A percentile compares a stretch with the other conserved stretches of the same genome.
Evolutionary conservation across 169 alveolate species (phyloP).

Genomic region (Perkinsus olseni): DNA sequence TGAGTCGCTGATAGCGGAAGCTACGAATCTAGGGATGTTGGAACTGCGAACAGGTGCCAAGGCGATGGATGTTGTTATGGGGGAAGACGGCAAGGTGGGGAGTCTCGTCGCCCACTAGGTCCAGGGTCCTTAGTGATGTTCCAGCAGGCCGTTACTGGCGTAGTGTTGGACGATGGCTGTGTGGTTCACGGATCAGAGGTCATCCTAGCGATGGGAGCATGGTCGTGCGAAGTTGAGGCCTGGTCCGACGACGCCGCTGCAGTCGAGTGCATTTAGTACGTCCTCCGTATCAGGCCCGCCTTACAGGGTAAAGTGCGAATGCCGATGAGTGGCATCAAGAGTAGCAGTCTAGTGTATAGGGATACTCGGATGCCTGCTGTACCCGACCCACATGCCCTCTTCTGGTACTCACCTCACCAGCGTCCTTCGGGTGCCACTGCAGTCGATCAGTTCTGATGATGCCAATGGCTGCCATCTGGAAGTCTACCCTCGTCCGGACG

Average conservation of each 20-base stretch:
- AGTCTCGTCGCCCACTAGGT: no score
- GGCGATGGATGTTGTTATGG: neutral
- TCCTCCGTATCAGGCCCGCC: neutral
- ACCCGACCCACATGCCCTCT: neutral
- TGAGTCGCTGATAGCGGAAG: neutral
- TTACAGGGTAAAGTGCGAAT: neutral
- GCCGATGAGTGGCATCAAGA: neutral
- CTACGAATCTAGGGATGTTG: neutral
- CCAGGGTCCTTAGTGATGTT: no score
- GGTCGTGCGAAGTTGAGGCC: neutral
- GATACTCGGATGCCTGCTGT: neutral
- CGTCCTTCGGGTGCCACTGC: neutral
- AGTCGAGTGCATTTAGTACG: neutral
- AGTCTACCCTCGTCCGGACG: neutral
- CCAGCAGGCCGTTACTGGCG: neutral
- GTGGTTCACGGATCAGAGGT: neutral
- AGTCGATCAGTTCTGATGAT: neutral
- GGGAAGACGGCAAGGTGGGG: neutral
- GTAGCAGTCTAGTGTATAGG: neutral
- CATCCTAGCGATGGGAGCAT: neutral
- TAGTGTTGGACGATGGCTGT: neutral
- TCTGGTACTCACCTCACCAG: neutral
- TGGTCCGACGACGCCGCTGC: neutral
- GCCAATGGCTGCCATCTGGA: neutral
- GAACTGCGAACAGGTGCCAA: neutral